phyloP scores from a whole-genome alignment of 108 stramenopile genomes.

The Mediolabrus comicus region DNA sequence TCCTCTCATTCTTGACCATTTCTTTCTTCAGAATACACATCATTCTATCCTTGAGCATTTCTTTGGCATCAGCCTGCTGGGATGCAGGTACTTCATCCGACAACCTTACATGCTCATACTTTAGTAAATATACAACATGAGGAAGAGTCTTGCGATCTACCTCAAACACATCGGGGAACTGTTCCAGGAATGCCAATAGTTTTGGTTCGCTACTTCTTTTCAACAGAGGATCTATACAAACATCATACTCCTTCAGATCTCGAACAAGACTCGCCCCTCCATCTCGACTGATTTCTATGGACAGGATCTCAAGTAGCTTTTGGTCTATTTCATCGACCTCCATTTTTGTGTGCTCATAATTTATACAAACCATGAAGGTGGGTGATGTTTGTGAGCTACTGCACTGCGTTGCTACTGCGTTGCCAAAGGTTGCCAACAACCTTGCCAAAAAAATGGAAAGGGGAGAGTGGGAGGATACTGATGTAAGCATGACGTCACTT shows the following conservation, averaged over 20 bases:
- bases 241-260: conserved; percentile 38
- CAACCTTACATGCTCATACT: background rate
- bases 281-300: conserved; percentile 30
- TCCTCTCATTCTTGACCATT: conserved; percentile 5
- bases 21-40: conserved; percentile 36
- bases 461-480: too few species aligned
- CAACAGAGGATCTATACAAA: background rate
- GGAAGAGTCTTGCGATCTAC: conserved; percentile 34
- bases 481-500: too few species aligned
- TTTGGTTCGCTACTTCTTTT: conserved; percentile 25
- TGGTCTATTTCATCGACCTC: background rate
- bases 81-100: background rate
- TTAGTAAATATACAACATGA: conserved; percentile 28
- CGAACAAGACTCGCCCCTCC: conserved; percentile 46
- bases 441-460: too few species aligned
- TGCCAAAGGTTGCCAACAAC: too few species aligned
- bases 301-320: conserved; percentile 25
- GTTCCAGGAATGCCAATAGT: conserved; percentile 40
- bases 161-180: conserved; percentile 27
- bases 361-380: too few species aligned
- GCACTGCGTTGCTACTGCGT: too few species aligned
- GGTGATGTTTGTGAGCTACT: too few species aligned
- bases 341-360: too few species aligned
- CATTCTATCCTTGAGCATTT: conserved; percentile 8
- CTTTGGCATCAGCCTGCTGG: background rate